phyloP scores from a whole-genome alignment of 176 grass and related monocot genomes.

The Echinochloa phyllopogon region DNA sequence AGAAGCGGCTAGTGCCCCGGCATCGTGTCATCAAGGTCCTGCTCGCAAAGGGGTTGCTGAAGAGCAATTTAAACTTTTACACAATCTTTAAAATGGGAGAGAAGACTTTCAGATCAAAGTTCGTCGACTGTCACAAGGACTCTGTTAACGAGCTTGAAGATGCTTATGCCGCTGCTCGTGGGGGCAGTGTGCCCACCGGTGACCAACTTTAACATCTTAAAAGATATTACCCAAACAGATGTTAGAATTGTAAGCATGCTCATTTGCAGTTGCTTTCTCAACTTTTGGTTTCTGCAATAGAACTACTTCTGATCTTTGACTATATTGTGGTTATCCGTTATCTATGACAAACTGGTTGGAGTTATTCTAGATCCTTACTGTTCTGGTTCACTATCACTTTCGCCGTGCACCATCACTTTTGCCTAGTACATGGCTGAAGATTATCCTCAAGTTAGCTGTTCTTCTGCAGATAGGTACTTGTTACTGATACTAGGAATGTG shows the following conservation, averaged over 20 bases:
- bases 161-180: slow-evolving; percentile 33
- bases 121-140: slow-evolving; percentile 39
- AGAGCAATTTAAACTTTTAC: background rate
- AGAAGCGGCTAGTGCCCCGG: slow-evolving; percentile 51
- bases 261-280: background rate
- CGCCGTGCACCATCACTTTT: background rate
- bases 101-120: slow-evolving; percentile 29
- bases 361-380: background rate
- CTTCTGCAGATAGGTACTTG: background rate
- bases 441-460: background rate
- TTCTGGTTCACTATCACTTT: too few species aligned
- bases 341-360: background rate
- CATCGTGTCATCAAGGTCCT: slow-evolving; percentile 44
- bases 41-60: slow-evolving; percentile 30
- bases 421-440: background rate
- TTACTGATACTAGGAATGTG: background rate
- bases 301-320: slow-evolving; percentile 1
- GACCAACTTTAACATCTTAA: background rate
- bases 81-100: background rate
- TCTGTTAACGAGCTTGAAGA: slow-evolving; percentile 34
- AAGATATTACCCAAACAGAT: background rate
- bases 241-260: background rate
- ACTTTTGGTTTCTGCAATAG: background rate
- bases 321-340: background rate
- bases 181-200: background rate